Percentiles rank a stretch among this genome's conserved stretches.
Evolutionary conservation across 257 asterid species (phyloP).

Genomic region (Ehretia macrophylla): DNA sequence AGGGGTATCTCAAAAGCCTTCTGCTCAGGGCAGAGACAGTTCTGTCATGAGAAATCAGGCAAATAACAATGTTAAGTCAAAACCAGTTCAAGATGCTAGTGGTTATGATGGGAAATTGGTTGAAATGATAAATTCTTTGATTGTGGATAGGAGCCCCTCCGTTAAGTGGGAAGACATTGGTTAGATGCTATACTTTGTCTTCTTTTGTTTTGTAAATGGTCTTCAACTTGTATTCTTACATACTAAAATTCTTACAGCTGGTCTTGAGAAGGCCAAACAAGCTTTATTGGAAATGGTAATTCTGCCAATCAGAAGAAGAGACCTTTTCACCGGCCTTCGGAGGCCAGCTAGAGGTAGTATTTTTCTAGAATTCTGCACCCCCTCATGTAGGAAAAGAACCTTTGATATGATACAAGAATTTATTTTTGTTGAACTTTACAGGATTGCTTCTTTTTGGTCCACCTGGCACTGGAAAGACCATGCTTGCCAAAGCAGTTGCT

Average conservation of each 20-base stretch:
- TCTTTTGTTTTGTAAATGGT: slow-evolving; percentile 13
- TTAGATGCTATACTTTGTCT: slow-evolving; percentile 27
- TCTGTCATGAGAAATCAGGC: slow-evolving; percentile 36
- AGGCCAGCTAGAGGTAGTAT: slow-evolving; percentile 88
- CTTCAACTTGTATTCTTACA: slow-evolving; percentile 17
- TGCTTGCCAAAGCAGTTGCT: slow-evolving; percentile 99
- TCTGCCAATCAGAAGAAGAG: slow-evolving; percentile 89
- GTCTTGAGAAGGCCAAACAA: slow-evolving; percentile 97
- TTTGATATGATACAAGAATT: slow-evolving; percentile 9
- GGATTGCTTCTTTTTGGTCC: slow-evolving; percentile 98
- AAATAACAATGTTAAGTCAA: slow-evolving; percentile 29
- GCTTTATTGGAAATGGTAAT: slow-evolving; percentile 94
- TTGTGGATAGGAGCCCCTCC: slow-evolving; percentile 83
- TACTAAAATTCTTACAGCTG: slow-evolving; percentile 54
- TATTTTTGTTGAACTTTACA: slow-evolving; percentile 26
- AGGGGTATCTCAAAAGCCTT: slow-evolving; percentile 39
- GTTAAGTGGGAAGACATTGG: slow-evolving; percentile 99
- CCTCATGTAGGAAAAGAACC: slow-evolving; percentile 7
- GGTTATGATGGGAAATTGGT: slow-evolving; percentile 76
- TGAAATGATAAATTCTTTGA: slow-evolving; percentile 88
- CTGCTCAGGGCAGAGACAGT: slow-evolving; percentile 27
- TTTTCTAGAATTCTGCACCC: neutral
- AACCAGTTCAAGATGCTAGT: slow-evolving; percentile 45
- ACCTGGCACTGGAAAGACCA: slow-evolving; percentile 99
- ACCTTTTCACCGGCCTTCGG: slow-evolving; percentile 93